Conservation (phyloP, 2,329 filamentous ascomycete species). For the Claviceps paspali region DNA sequence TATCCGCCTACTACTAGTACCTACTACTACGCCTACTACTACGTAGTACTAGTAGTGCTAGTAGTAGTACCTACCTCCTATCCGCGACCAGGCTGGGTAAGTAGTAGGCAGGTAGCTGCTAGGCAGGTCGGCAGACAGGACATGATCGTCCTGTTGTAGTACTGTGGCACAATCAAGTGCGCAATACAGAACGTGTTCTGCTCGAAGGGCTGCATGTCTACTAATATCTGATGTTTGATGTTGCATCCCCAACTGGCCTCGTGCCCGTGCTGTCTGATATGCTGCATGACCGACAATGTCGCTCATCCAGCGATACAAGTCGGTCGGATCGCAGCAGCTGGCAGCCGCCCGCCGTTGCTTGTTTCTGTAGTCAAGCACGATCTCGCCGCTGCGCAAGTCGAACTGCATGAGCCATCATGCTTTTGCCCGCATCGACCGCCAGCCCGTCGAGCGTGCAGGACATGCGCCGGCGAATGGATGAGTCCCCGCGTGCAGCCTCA, state of each 20-base stretch:
- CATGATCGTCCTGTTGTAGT: not conserved
- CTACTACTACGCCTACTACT: too few relatives aligned
- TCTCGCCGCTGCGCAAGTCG: not conserved
- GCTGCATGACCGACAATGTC: too few relatives aligned
- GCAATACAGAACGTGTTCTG: not conserved
- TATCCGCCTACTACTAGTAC: too few relatives aligned
- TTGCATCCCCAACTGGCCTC: not conserved
- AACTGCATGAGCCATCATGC: not conserved
- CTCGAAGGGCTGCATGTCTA: constrained; percentile 1
- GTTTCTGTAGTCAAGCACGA: not conserved
- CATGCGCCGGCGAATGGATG: not conserved
- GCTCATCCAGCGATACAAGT: too few relatives aligned
- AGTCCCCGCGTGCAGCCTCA: not conserved
- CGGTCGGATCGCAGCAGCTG: not conserved
- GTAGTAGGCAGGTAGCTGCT: too few relatives aligned
- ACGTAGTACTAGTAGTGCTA: too few relatives aligned
- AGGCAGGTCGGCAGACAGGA: not conserved
- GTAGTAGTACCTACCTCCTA: too few relatives aligned
- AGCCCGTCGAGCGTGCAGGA: not conserved
- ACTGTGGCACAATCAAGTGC: not conserved
- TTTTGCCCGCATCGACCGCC: not conserved
- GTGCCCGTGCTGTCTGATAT: not conserved
- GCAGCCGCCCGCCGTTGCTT: not conserved
- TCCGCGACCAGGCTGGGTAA: too few relatives aligned
- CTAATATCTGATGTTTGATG: too few relatives aligned